Conservation (phyloP, 257 asterid genomes). For the Solanum ossicruentum region DNA sequence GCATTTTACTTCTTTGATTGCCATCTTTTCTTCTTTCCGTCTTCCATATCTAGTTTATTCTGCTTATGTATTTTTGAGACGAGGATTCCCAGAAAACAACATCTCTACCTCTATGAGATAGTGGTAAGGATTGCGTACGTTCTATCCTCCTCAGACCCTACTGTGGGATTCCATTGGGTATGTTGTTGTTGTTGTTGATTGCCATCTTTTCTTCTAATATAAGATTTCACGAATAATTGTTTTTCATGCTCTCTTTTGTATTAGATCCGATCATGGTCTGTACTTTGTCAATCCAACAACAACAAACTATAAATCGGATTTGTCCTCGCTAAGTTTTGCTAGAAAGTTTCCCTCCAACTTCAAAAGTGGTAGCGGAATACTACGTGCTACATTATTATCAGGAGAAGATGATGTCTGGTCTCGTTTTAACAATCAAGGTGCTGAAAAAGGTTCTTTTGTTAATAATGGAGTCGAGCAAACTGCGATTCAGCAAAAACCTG, state of each 20-base stretch:
- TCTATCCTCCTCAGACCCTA: too few relatives aligned
- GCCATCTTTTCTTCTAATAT: background rate
- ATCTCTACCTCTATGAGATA: too few relatives aligned
- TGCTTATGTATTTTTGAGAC: too few relatives aligned
- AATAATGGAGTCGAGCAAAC: background rate
- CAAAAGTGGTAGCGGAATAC: background rate
- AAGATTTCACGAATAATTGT: background rate
- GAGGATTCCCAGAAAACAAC: too few relatives aligned
- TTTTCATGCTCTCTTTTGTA: background rate
- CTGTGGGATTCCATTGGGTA: too few relatives aligned
- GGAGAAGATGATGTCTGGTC: slow-evolving; percentile 40
- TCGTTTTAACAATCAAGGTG: background rate
- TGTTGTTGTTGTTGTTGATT: background rate
- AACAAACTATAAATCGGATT: background rate
- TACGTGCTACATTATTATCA: slow-evolving; percentile 28
- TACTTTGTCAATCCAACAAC: background rate
- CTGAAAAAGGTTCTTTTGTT: background rate
- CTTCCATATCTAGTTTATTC: too few relatives aligned
- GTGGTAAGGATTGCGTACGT: too few relatives aligned
- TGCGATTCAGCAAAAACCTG: slow-evolving; percentile 41
- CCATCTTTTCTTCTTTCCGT: background rate
- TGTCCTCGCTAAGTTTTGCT: background rate
- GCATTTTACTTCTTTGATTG: background rate
- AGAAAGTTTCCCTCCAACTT: background rate
- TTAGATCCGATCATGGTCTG: background rate